Percentiles rank a stretch among this genome's conserved stretches.
phyloP scores from a whole-genome alignment of 306 rosid species.

The Prunus salicina region DNA sequence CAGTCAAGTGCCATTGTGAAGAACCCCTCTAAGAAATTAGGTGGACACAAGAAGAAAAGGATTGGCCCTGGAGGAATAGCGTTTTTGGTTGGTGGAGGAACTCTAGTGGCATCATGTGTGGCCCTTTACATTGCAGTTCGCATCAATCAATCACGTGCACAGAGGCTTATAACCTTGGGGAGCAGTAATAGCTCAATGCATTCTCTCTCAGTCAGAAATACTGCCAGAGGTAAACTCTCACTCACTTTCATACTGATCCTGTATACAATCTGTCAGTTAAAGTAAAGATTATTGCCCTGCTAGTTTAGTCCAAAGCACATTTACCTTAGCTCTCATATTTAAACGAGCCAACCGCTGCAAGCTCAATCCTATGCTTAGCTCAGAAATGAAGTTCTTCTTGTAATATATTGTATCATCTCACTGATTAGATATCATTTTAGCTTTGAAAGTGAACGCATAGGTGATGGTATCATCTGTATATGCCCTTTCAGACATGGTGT shows the following conservation, averaged over 20 bases:
- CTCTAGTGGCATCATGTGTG: constrained; percentile 58
- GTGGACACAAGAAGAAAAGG: constrained; percentile 47
- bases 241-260: background rate
- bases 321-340: background rate
- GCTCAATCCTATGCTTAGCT: background rate
- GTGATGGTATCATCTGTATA: background rate
- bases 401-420: background rate
- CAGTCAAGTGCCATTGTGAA: constrained; percentile 77
- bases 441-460: background rate
- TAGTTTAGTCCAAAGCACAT: background rate
- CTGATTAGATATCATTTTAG: background rate
- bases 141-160: constrained; percentile 36
- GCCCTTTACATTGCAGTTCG: constrained; percentile 51
- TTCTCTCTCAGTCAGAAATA: constrained; percentile 37
- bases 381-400: background rate
- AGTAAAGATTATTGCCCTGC: background rate
- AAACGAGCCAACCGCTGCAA: background rate
- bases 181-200: constrained; percentile 30
- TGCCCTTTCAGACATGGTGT: background rate
- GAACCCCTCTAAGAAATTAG: constrained; percentile 42
- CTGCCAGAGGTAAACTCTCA: constrained; percentile 49
- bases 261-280: too few species aligned
- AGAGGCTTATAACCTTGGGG: constrained; percentile 34
- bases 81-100: constrained; percentile 63
- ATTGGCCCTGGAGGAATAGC: constrained; percentile 74